Evolutionary conservation across 1,284 basidiomycete genomes (phyloP), one percentile per base, ranked within the genome.

Genomic region (Peniophora sp.): DNA sequence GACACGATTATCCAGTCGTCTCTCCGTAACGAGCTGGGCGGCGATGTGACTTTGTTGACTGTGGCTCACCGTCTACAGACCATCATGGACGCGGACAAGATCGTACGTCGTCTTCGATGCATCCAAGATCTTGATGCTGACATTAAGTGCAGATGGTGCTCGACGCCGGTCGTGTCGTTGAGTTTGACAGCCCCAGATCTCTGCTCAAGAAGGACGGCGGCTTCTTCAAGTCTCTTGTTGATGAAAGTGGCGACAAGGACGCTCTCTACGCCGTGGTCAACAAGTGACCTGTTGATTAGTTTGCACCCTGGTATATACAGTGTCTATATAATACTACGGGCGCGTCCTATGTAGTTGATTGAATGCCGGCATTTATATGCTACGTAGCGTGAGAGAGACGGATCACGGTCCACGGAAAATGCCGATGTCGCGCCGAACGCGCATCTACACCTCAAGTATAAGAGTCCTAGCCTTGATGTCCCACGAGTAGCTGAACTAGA

Each of bases 21-120:
- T n/a, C 61, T 68, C 34, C 56, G 65, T n/a, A 59, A 56, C 24
- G 63, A 65, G 48, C 53, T 67, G 44, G 38, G 49, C 9, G 53
- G 51, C 16, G 61, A 65, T 46, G 61, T 64, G 2, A 68, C 66
- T 5, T 49, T 69, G 3, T 57, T 70, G 36, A 66, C 64, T 2
- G 57, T 69, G 32, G 68, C 68, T 2, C 69, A 71, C 51, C 63
- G 68, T 17, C 53, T 69, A 3, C 64, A 65, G 50, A 67, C 69
- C 0, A 61, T 69, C 46, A 67, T 68, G 59, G 65, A 67, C 47
- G 58, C 61, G 9, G 65, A 71, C 54, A 65, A 60, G 32, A 64
- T 69, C 39, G 64, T 65, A 51, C 48, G 58, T 55, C 27, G n/a
- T 41, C 43, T 32, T 48, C 16, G 23, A 19, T 52, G 36, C 16